Evolutionary conservation across 192 early-diverging fungal species (phyloP), one percentile per base, ranked within the genome.

Genomic region (Entomortierella parvispora): DNA sequence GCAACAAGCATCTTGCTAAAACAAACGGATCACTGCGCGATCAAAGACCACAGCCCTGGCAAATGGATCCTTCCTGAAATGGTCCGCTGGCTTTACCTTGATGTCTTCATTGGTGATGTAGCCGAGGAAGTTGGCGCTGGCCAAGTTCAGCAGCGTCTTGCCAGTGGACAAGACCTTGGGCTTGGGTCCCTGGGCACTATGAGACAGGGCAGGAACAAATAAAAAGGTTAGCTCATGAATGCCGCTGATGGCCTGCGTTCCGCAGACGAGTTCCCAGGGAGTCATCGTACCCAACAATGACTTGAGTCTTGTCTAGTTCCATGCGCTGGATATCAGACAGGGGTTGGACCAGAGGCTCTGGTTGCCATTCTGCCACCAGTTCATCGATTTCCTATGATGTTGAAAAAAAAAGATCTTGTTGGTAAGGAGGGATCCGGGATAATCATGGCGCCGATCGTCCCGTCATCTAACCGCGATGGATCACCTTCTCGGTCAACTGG

Each of bases 351-450:
- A 99, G 84, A 18, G 95, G 91, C 82, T 99, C 97, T 6, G 97
- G 96, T 63, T 90, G 90, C 97, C 97, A 99, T 60, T 97, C 96
- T 40, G 95, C 91, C 25, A 93, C 89, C 15, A 97, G 87, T 65
- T 99, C 96, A 80, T 97, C 92, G 33, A 99, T 87, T 80, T 99
- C 97, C 95, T 94, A 82, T 20, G 40, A 29, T 15, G 22, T 25
- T 17, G 28, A 67, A 37, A 2, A 22, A 64, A n/a, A n/a, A 34
- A 8, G 15, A 31, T 43, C 1, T n/a, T n/a, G n/a, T n/a, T n/a
- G n/a, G n/a, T 5, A 40, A 12, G 37, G 37, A 40, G 37, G 37
- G 37, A 40, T 40, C 12, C 37, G 37, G 37, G 37, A 12, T 40
- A 40, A 40, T 40, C 37, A 9, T 40, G 37, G 37, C 12, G 37